Percentiles rank a stretch among this genome's conserved stretches.
Evolutionary conservation across 345 rosid genomes (phyloP).

Genomic region (Cardamine occulta): DNA sequence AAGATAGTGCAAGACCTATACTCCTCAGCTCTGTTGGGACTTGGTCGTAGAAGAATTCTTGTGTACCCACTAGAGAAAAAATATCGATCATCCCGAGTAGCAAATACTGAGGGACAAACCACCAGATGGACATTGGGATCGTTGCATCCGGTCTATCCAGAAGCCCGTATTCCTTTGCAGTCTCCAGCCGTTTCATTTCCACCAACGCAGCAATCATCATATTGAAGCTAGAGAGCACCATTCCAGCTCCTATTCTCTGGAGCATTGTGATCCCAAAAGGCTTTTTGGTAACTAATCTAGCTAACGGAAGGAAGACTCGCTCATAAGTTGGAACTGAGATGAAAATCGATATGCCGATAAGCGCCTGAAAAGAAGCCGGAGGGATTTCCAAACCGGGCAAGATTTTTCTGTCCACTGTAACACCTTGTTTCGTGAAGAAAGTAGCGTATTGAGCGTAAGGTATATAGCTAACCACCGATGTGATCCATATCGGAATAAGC

Average conservation of each 20-base stretch:
- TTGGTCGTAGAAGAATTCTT: slow-evolving; percentile 90
- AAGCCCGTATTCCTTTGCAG: slow-evolving; percentile 57
- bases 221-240: slow-evolving; percentile 58
- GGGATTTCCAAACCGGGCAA: slow-evolving; percentile 62
- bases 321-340: slow-evolving; percentile 65
- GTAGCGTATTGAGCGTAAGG: slow-evolving; percentile 68
- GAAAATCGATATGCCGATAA: slow-evolving; percentile 70
- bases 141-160: slow-evolving; percentile 52
- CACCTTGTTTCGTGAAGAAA: slow-evolving; percentile 83
- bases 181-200: slow-evolving; percentile 57
- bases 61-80: slow-evolving; percentile 72
- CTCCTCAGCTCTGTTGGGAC: slow-evolving; percentile 81
- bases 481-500: slow-evolving; percentile 78
- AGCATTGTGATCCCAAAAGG: slow-evolving; percentile 76
- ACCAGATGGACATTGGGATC: slow-evolving; percentile 78
- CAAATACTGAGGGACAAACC: slow-evolving; percentile 82
- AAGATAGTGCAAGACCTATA: slow-evolving; percentile 71
- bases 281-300: slow-evolving; percentile 60
- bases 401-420: slow-evolving; percentile 61
- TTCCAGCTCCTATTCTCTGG: slow-evolving; percentile 75
- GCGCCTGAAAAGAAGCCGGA: slow-evolving; percentile 70
- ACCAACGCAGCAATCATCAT: slow-evolving; percentile 67
- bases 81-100: slow-evolving; percentile 61
- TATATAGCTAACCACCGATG: slow-evolving; percentile 65
- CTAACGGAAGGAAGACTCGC: slow-evolving; percentile 64